Conservation (phyloP, 2,329 filamentous ascomycete genomes). For the Penicillium corylophilum region DNA sequence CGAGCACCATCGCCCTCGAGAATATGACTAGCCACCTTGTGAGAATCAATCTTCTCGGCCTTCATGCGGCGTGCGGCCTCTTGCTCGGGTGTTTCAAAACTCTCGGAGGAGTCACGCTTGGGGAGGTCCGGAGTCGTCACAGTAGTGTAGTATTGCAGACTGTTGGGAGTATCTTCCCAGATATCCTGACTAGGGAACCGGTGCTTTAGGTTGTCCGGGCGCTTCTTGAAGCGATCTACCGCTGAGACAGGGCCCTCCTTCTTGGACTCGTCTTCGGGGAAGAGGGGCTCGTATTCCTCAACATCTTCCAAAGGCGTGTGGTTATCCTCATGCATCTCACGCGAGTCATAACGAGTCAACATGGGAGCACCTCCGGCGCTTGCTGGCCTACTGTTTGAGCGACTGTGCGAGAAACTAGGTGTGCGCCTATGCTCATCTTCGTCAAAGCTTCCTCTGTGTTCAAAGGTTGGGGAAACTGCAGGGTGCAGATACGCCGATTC, state of each 20-base stretch:
- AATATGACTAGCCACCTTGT: constrained; percentile 37
- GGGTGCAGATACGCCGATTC: constrained; percentile 69
- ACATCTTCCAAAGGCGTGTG: constrained; percentile 79
- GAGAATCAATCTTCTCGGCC: constrained; percentile 38
- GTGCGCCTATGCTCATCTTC: constrained; percentile 52
- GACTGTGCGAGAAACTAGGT: constrained; percentile 59
- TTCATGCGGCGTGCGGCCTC: constrained; percentile 46
- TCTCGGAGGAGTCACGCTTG: constrained; percentile 42
- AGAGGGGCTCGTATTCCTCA: constrained; percentile 92
- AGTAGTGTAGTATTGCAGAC: constrained; percentile 71
- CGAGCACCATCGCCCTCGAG: constrained; percentile 26
- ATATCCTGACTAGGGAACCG: constrained; percentile 94
- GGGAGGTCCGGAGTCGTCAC: constrained; percentile 76
- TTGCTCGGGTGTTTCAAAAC: constrained; percentile 50
- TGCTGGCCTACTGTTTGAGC: constrained; percentile 63
- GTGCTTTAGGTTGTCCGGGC: constrained; percentile 55
- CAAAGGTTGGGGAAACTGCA: constrained; percentile 73
- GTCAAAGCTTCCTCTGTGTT: constrained; percentile 60
- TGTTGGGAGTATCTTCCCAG: constrained; percentile 94
- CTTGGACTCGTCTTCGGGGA: constrained; percentile 72
- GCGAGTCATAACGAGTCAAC: constrained; percentile 55
- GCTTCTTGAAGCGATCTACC: constrained; percentile 56
- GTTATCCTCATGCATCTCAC: constrained; percentile 52
- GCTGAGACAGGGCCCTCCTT: constrained; percentile 53
- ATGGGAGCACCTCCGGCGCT: constrained; percentile 61